Conservation (phyloP, 108 stramenopile genomes). For the Skeletonema costatum region DNA sequence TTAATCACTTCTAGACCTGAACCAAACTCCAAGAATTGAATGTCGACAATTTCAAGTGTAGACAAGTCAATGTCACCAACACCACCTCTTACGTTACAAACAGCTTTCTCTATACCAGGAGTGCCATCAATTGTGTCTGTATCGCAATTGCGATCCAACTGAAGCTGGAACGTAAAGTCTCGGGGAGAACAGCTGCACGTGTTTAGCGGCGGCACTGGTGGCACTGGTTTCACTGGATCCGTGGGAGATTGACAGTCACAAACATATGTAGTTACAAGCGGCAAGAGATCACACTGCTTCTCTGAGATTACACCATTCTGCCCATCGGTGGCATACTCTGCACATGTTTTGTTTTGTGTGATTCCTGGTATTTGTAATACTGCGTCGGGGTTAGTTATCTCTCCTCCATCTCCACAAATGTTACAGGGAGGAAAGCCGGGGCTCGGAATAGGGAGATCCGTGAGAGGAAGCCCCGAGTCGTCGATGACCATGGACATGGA, state of each 20-base stretch:
- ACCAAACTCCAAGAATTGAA: conserved; percentile 4
- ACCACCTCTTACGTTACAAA: background rate
- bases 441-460: too few relatives aligned
- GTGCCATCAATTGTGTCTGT: background rate
- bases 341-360: background rate
- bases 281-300: background rate
- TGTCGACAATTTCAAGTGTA: background rate
- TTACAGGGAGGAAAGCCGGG: background rate
- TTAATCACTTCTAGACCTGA: background rate
- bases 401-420: background rate
- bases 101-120: background rate
- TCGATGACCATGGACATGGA: background rate
- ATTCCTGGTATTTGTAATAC: background rate
- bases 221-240: background rate
- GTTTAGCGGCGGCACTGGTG: background rate
- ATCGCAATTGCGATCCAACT: background rate
- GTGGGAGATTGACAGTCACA: background rate
- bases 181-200: background rate
- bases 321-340: background rate
- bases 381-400: background rate
- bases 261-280: background rate
- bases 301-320: background rate
- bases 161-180: background rate
- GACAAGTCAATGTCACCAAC: background rate
- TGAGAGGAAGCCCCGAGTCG: too few relatives aligned